phyloP scores from a whole-genome alignment of 164 flowering plant genomes.

The Santalum album region DNA sequence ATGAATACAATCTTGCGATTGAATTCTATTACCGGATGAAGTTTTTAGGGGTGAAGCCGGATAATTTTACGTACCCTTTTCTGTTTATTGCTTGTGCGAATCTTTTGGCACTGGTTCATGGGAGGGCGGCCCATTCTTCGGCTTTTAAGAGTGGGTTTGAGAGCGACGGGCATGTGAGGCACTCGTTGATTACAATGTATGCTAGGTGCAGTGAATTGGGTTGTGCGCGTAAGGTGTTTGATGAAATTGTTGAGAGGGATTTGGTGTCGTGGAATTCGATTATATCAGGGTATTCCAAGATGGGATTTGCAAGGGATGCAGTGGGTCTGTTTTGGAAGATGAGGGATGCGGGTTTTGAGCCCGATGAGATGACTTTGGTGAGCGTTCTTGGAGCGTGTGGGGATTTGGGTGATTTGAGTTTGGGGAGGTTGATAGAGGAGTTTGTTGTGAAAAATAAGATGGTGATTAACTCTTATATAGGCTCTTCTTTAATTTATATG shows the following conservation, averaged over 20 bases:
- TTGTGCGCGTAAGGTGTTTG: conserved; percentile 48
- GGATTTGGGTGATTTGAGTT: conserved; percentile 44
- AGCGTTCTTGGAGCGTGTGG: conserved; percentile 56
- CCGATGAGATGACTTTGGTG: conserved; percentile 48
- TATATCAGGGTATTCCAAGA: conserved; percentile 49
- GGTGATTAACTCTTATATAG: conserved; percentile 35
- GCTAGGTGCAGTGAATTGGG: conserved; percentile 30
- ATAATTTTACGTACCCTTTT: conserved; percentile 56
- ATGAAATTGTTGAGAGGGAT: conserved; percentile 46
- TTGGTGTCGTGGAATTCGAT: conserved; percentile 67
- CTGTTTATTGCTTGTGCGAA: conserved; percentile 41
- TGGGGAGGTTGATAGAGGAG: conserved; percentile 40
- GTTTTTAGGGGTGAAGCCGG: conserved; percentile 26
- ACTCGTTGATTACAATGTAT: conserved; percentile 51
- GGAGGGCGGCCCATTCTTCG: conserved; percentile 27
- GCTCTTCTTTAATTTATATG: conserved; percentile 62
- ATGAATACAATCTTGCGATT: conserved; percentile 23
- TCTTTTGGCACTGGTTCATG: conserved; percentile 23
- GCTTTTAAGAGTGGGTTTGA: conserved; percentile 37
- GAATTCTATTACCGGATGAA: conserved; percentile 38
- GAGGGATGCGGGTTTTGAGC: conserved; percentile 36
- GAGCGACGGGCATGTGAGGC: conserved; percentile 27
- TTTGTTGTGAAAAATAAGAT: conserved; percentile 27
- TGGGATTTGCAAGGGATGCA: conserved; percentile 45
- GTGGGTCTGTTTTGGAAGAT: conserved; percentile 38